Evolutionary conservation across 2,329 filamentous ascomycete genomes (phyloP).

Genomic region (Colletotrichum theobromicola): DNA sequence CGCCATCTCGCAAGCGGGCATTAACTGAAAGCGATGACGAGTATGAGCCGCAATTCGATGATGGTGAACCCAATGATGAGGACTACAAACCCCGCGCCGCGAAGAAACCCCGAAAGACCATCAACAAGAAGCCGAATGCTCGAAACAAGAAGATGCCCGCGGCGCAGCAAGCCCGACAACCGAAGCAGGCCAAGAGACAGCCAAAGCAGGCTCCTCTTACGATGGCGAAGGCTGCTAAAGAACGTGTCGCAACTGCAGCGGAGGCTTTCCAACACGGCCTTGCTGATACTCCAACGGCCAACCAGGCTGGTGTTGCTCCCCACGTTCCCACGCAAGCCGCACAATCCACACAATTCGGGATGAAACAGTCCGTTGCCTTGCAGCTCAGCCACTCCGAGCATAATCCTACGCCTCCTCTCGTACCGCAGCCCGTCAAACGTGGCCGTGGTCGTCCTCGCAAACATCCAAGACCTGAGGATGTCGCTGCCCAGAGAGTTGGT

Average conservation of each 20-base stretch:
- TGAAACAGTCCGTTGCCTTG: neutral
- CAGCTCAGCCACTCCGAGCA: neutral
- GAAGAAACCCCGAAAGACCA: neutral
- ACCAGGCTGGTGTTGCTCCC: neutral
- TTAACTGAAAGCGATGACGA: neutral
- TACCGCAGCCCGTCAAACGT: neutral
- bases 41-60: neutral
- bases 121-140: neutral
- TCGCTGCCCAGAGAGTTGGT: neutral
- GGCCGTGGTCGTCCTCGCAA: conserved; percentile 14
- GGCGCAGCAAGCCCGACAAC: neutral
- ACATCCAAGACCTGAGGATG: neutral
- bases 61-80: neutral
- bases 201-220: neutral
- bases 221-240: neutral
- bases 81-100: neutral
- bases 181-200: neutral
- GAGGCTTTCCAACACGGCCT: neutral
- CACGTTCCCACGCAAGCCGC: neutral
- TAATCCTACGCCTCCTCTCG: neutral
- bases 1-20: neutral
- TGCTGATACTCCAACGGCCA: neutral
- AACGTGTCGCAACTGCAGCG: neutral
- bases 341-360: neutral
- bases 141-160: neutral